Base-by-base conservation (phyloP, 306 rosid genomes). In the Argentina anserina region DNA sequence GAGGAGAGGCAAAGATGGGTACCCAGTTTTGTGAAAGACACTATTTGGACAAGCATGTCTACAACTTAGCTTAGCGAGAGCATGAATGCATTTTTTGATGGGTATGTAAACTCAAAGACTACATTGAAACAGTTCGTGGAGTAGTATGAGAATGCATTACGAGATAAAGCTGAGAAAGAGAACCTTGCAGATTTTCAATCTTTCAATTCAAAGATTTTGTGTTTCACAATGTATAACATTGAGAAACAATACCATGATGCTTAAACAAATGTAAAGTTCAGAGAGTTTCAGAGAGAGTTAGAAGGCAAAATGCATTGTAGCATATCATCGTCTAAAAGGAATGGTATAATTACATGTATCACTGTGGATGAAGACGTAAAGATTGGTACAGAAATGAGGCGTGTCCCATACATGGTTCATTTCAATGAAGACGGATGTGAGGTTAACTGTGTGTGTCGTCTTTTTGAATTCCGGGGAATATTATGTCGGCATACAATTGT, bases 1-100 rank as follows among this genome's bases (percentile, higher is more conserved):
- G 53, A 50, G 26, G 81, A 77, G 21, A 36, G 76, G 14, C n/a
- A 28, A 10, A 40, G 15, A n/a, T 81, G 81, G 81, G 78, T 75
- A n/a, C 78, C 43, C 0, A 55, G 29, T n/a, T 81, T 65, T 76
- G 56, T 81, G 47, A 81, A 81, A 34, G 70, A 25, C 3, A 10
- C 47, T 23, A 76, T 81, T 4, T 33, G 2, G 34, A 4, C 49
- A 1, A 39, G 74, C 11, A 66, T 81, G 78, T 76, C 78, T 7
- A 76, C 72, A 2, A 60, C 67, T 12, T 67, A 76, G 40, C 47
- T 37, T 2, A 74, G 46, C 14, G 73, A 76, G 61, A 49, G 75
- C 15, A 31, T 63, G 46, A 14, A 34, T 73, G 53, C 56, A 6
- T 73, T 67, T 9, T 79, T 73, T 39, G 74, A 73, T 33, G 69